These are phyloP conservation scores for Cymodocea nodosa DNA, from an alignment of 116 monocot species.

Conservation along the genomic window DNA sequence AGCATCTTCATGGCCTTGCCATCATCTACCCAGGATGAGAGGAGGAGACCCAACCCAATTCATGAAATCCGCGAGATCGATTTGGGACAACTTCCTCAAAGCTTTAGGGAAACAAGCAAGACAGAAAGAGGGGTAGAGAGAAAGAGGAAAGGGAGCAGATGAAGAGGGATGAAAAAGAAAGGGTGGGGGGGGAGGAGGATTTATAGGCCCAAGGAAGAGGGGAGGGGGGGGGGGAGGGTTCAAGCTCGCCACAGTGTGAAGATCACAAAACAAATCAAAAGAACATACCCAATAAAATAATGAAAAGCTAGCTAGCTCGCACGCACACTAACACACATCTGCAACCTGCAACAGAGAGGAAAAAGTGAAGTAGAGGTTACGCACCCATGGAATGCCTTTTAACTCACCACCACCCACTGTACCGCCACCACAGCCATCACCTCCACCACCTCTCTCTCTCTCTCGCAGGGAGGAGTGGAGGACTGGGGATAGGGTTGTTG, in stretches of 20 bases:
- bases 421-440: not conserved
- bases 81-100: too few species aligned
- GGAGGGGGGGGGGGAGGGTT: not conserved
- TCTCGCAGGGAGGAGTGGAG: not conserved
- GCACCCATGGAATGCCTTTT: too few species aligned
- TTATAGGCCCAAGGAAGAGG: constrained; percentile 16
- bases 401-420: not conserved
- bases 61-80: not conserved
- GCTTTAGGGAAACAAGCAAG: not conserved
- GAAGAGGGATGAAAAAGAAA: not conserved
- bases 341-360: not conserved
- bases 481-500: not conserved
- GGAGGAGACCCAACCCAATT: not conserved
- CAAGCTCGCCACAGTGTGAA: not conserved
- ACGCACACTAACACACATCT: too few species aligned
- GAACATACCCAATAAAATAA: not conserved
- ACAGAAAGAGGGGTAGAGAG: not conserved
- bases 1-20: not conserved
- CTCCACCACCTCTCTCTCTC: not conserved
- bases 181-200: constrained; percentile 4
- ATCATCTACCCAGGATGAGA: not conserved
- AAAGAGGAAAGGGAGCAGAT: not conserved
- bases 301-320: not conserved
- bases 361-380: not conserved
- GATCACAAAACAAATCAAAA: not conserved